Base-by-base conservation (phyloP, 176 grass and related monocot genomes). In the Paspalum notatum region DNA sequence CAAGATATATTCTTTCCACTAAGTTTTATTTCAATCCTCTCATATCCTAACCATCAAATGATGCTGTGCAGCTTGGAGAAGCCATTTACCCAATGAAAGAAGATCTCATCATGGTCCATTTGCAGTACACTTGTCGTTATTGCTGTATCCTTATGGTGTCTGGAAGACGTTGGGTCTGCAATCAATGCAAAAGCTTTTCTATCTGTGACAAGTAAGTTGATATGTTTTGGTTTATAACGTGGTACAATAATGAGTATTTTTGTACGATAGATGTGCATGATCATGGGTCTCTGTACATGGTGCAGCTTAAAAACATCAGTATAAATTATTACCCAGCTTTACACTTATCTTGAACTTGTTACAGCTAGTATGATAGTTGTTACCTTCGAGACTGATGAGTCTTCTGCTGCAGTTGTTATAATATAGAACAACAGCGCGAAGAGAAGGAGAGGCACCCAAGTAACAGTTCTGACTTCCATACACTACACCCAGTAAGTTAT, bases 81-180 rank as follows among this genome's bases (percentile, higher is more conserved):
- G 80, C 69, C 17, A 98, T 98, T 57, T 89, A 69, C 54, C 92
- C 92, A 10, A 98, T 98, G 90, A 98, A 88, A 76, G 92, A 98
- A 83, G 95, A 98, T 84, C 90, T 98, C 75, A 94, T 98, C 44
- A 94, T 98, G 95, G 95, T 98, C 22, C 86, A 98, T 89, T 78
- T 98, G 68, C 95, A 98, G 66, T 87, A 98, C 77, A 63, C 81
- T 54, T 98, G 95, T 45, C 49, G 62, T 43, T 90, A 98, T 71
- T 98, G 95, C 54, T 98, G 85, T 76, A 85, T 71, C 32, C 83
- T 90, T 46, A 94, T 98, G 92, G 95, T 94, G 54, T 86, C 87
- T 53, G 95, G 95, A 81, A 98, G 75, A 56, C 88, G 84, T 17
- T 97, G 94, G 94, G 69, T 87, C 64, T 97, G 94, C 83, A 79